These are phyloP conservation scores for Medicago ruthenica DNA, from an alignment of 306 rosid species.

Conservation along the genomic window DNA sequence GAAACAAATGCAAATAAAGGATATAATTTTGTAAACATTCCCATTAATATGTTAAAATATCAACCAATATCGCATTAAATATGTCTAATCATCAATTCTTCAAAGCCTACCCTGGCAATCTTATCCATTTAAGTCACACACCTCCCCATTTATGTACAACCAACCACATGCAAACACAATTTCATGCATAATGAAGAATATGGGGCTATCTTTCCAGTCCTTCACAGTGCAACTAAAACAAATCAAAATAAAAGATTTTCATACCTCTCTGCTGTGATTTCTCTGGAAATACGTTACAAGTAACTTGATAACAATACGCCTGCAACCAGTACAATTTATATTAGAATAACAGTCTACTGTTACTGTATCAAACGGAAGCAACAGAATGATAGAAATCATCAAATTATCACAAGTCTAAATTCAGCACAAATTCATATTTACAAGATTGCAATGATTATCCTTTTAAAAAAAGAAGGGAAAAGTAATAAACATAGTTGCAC, in stretches of 20 bases:
- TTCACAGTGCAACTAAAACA: conserved; percentile 6
- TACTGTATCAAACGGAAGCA: conserved; percentile 25
- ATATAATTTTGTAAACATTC: background rate
- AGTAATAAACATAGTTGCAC: conserved; percentile 4
- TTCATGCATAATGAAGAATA: conserved; percentile 16
- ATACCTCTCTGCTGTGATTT: conserved; percentile 95
- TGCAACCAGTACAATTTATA: conserved; percentile 54
- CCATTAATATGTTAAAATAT: background rate
- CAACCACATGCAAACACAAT: background rate
- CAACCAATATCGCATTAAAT: conserved; percentile 21
- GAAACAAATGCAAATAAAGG: conserved; percentile 29
- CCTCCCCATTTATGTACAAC: background rate
- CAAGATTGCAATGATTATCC: background rate
- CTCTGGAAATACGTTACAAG: conserved; percentile 87
- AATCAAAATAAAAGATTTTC: conserved; percentile 17
- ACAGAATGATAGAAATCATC: conserved; percentile 6
- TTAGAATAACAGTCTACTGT: conserved; percentile 30
- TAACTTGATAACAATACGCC: conserved; percentile 94
- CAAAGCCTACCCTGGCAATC: conserved; percentile 8
- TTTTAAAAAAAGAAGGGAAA: background rate
- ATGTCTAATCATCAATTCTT: conserved; percentile 11
- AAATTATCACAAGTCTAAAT: conserved; percentile 4
- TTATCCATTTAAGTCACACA: conserved; percentile 4
- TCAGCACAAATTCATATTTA: conserved; percentile 24
- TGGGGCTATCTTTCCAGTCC: background rate